These are phyloP conservation scores for Aspergillus aculeatus DNA, from an alignment of 2,329 filamentous ascomycete species.

Conservation along the genomic window DNA sequence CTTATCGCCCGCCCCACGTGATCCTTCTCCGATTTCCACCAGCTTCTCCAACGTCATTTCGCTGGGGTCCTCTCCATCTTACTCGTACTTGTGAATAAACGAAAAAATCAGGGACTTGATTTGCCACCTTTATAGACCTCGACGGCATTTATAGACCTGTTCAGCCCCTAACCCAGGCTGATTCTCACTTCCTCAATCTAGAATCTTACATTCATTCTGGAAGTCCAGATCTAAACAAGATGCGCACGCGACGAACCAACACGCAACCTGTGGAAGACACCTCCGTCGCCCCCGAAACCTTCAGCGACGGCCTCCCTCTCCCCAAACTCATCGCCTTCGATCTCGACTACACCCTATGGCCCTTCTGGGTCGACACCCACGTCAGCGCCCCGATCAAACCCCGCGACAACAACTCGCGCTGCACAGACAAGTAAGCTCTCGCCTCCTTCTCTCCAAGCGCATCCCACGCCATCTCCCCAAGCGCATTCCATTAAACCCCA, in stretches of 20 bases:
- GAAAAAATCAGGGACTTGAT: neutral
- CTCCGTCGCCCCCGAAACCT: constrained; percentile 52
- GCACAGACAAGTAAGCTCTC: constrained; percentile 40
- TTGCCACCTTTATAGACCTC: neutral
- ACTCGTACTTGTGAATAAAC: neutral
- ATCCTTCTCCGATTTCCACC: neutral
- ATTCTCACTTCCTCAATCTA: no score
- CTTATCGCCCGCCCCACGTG: neutral
- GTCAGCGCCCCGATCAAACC: constrained; percentile 71
- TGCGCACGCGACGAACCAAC: constrained; percentile 36
- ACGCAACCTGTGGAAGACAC: constrained; percentile 35
- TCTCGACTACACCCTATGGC: constrained; percentile 98
- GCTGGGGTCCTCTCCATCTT: neutral
- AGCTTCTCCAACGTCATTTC: neutral
- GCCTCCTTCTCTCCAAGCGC: neutral
- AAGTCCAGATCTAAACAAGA: constrained; percentile 24
- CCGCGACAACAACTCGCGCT: constrained; percentile 52
- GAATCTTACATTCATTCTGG: neutral
- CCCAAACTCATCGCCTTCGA: constrained; percentile 89
- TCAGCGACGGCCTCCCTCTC: constrained; percentile 67
- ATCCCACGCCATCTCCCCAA: neutral
- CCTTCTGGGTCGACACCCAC: constrained; percentile 96
- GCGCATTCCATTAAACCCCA: neutral
- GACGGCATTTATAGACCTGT: neutral
- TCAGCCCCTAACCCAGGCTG: neutral